Base-by-base conservation (phyloP, 1,284 basidiomycete genomes). In the Apiotrichum veenhuisii region DNA sequence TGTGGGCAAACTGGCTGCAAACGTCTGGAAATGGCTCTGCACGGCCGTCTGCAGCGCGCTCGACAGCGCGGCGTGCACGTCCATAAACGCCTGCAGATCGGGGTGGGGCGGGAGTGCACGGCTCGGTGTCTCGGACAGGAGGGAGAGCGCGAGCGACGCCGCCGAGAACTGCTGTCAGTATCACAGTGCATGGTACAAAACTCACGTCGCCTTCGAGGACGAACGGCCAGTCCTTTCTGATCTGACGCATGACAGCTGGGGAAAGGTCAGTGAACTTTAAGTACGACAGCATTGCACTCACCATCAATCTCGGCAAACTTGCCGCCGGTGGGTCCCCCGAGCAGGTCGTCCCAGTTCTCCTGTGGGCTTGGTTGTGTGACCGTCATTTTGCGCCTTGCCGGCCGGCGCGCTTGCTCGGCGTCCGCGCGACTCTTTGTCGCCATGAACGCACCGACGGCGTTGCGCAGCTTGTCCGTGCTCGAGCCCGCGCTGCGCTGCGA, bases 181-280 rank as follows among this genome's bases (percentile, higher is more conserved):
- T 51, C 27, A 59, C 14, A 14, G 27, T 42, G 20, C 59, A 53
- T 30, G 33, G 17, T n/a, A n/a, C n/a, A 23, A n/a, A 34, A 69
- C 85, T 79, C 74, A 91, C 89, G 73, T 93, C 88, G 46, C 87
- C 84, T 63, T 91, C 85, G 58, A 89, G 84, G 45, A 94, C 85
- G 67, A 90, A 87, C 59, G 89, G 88, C 91, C 92, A 98, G 57
- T 90, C 90, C 63, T 88, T 86, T 67, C 84, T 85, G 61, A 97
- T 89, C 71, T 88, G 84, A 61, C 88, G 85, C 62, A 98, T 77
- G 4, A 96, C 84, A 57, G 86, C 90, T 92, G 55, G 7, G n/a
- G 14, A 26, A 44, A n/a, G 22, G 51, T 25, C 10, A 38, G 12
- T n/a, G n/a, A n/a, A n/a, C n/a, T 20, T 26, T 43, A 37, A 41